Evolutionary conservation across 2,329 filamentous ascomycete genomes (phyloP).

Genomic region (Aspergillus cejpii): DNA sequence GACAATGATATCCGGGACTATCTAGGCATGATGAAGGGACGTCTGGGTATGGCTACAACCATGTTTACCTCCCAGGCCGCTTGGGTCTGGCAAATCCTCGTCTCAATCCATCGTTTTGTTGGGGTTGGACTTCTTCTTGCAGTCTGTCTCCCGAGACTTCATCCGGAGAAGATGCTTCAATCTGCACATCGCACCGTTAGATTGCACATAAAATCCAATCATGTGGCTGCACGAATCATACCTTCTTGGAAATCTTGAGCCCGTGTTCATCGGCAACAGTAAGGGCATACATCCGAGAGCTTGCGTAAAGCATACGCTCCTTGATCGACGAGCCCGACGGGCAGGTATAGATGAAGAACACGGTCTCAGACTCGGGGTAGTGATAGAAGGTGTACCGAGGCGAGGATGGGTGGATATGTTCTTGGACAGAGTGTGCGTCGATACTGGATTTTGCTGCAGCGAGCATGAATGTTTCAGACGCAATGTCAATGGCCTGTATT

Average conservation of each 20-base stretch:
- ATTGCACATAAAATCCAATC: slow-evolving; percentile 4
- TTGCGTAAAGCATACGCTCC: slow-evolving; percentile 60
- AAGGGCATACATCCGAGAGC: slow-evolving; percentile 51
- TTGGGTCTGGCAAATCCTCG: slow-evolving; percentile 58
- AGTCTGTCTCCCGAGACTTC: slow-evolving; percentile 51
- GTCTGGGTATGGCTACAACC: not conserved
- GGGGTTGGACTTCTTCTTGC: slow-evolving; percentile 48
- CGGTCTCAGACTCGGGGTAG: slow-evolving; percentile 42
- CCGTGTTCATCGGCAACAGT: slow-evolving; percentile 50
- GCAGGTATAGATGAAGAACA: slow-evolving; percentile 61
- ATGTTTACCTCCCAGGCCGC: slow-evolving; percentile 49
- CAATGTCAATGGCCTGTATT: slow-evolving; percentile 35
- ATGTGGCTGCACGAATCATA: slow-evolving; percentile 20
- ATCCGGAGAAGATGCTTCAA: slow-evolving; percentile 55
- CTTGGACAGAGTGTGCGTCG: slow-evolving; percentile 41
- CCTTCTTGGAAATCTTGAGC: slow-evolving; percentile 52
- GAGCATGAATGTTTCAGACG: slow-evolving; percentile 53
- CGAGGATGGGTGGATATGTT: slow-evolving; percentile 46
- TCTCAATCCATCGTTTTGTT: slow-evolving; percentile 43
- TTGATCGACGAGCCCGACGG: slow-evolving; percentile 56
- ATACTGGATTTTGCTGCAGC: slow-evolving; percentile 41
- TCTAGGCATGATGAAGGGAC: not conserved
- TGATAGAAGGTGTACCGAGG: slow-evolving; percentile 58
- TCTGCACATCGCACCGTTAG: slow-evolving; percentile 29
- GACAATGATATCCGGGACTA: not conserved